These are phyloP conservation scores for Hordeum vulgare DNA, from an alignment of 176 grass and related monocot species.

Conservation along the genomic window MorexV3_pseudomolecules_assembly NC_058524.1:188621512-188622011, in stretches of 20 bases:
- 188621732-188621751: background rate
- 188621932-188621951: background rate
- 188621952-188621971: background rate
- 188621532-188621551: constrained; percentile 56
- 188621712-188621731: constrained; percentile 11
- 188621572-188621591: constrained; percentile 89
- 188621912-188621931: background rate
- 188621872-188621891: background rate
- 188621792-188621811: background rate
- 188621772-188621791: background rate
- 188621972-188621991: background rate
- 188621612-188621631: constrained; percentile 84
- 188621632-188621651: constrained; percentile 82
- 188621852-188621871: background rate
- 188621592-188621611: constrained; percentile 74
- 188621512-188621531: constrained; percentile 62
- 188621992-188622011: background rate
- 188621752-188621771: background rate
- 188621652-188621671: constrained; percentile 55
- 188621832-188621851: background rate
- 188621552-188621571: constrained; percentile 78
- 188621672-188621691: background rate
- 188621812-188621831: background rate
- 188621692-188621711: background rate
- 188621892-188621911: background rate